Base-by-base conservation (phyloP, 495 filamentous ascomycete species). In the Daldinia vernicosa region DNA sequence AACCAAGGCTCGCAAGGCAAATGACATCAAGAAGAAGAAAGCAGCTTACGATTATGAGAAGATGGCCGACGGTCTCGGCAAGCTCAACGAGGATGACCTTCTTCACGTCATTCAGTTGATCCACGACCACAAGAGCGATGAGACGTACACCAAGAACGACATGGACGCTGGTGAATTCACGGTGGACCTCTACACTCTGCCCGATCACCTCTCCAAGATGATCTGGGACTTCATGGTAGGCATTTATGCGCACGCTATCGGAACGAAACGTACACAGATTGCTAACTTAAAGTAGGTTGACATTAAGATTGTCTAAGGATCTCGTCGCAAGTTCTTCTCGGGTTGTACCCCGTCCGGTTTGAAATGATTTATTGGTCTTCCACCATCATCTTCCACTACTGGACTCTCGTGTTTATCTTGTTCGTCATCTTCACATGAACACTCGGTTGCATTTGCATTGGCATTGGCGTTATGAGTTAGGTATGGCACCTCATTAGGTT, bases 131-230 rank as follows among this genome's bases (percentile, higher is more conserved):
- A 98, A 98, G 84, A 88, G 88, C 0, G 84, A 90, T 1, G 92
- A 95, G 33, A 97, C 95, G 0, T 97, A 97, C 78, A 94, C 93
- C 43, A 97, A 97, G 82, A 98, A 98, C 67, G 97, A 99, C 79
- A 87, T 97, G 43, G 96, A 99, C 70, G 93, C 92, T 76, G 96
- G 96, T 69, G 96, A 99, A 81, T 99, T 99, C 84, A 95, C 97
- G 66, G 95, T 99, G 61, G 96, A 99, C 76, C 86, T 99, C 19
- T 98, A 97, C 80, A 98, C 96, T 17, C 84, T 99, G 22, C 94
- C 96, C 1, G 94, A 98, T 56, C 76, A 80, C 15, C 81, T 93
- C 2, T 83, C 90, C 66, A 97, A 97, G 80, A 93, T 92, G 90
- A 90, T 99, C 30, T 98, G 95, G 94, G 96, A 97, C 45, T 94